Percentiles rank a stretch among this genome's conserved stretches.
Evolutionary conservation across 1,139 yeast species (phyloP).

Genomic region (Protomyces gravidus): DNA sequence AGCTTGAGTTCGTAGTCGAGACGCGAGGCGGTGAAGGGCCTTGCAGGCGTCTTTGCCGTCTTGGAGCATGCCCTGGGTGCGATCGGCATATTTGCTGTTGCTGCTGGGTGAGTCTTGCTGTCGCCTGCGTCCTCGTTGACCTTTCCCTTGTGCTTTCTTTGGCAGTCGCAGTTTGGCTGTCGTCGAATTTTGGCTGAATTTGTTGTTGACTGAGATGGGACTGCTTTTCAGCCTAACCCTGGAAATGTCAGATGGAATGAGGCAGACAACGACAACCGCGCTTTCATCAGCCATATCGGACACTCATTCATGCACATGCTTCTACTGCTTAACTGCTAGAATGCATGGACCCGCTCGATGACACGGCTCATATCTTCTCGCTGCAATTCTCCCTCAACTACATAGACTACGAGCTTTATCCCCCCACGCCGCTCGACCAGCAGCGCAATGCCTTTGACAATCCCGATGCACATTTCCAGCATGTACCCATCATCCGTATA

Average conservation of each 20-base stretch:
- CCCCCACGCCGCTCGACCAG: slow-evolving; percentile 18
- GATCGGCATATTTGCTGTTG: slow-evolving; percentile 1
- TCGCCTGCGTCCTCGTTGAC: neutral
- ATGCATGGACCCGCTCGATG: neutral
- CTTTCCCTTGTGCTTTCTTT: neutral
- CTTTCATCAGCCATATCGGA: no score
- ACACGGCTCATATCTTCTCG: neutral
- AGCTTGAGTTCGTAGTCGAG: slow-evolving; percentile 93
- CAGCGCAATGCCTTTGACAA: slow-evolving; percentile 7
- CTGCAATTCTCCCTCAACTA: slow-evolving; percentile 14
- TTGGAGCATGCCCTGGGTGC: slow-evolving; percentile 29
- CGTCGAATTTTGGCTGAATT: no score
- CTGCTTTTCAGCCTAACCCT: neutral
- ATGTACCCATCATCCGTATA: slow-evolving; percentile 62
- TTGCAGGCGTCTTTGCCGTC: slow-evolving; percentile 31
- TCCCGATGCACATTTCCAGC: slow-evolving; percentile 3
- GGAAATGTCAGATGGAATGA: no score
- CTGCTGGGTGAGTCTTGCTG: neutral
- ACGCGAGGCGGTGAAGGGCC: slow-evolving; percentile 32
- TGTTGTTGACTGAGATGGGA: slow-evolving; percentile 5
- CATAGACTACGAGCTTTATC: slow-evolving; percentile 24
- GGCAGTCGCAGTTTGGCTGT: no score
- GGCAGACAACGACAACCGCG: no score
- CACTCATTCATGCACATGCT: no score
- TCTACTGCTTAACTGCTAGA: neutral